A percentile compares a stretch with the other conserved stretches of the same genome.
Evolutionary conservation across 1,284 basidiomycete genomes (phyloP).

Genomic region (Amylostereum areolatum): DNA sequence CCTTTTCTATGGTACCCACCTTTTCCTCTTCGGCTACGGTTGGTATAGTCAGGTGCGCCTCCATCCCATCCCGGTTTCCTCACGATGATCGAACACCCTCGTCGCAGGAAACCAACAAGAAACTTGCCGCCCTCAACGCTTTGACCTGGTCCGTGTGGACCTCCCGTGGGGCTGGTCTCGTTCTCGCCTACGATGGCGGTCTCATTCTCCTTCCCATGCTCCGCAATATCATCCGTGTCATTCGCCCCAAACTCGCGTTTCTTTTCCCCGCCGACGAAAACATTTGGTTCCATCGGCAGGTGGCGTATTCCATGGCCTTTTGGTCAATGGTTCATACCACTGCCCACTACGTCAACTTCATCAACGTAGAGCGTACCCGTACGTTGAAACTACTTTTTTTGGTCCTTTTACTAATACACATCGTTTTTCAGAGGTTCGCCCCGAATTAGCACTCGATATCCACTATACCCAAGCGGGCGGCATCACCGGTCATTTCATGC

Average conservation of each 20-base stretch:
- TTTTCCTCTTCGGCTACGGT: conserved; percentile 69
- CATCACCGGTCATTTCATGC: conserved; percentile 87
- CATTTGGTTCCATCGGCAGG: conserved; percentile 89
- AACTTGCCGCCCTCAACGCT: conserved; percentile 67
- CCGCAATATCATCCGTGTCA: conserved; percentile 74
- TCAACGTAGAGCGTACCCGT: conserved; percentile 80
- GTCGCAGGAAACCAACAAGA: conserved; percentile 51
- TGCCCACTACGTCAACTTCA: conserved; percentile 87
- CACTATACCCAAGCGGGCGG: conserved; percentile 84
- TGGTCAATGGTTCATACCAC: conserved; percentile 85
- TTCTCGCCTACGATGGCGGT: conserved; percentile 77
- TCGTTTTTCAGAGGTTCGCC: conserved; percentile 64
- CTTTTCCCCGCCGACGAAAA: conserved; percentile 86
- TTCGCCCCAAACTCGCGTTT: conserved; percentile 73
- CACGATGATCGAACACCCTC: background rate
- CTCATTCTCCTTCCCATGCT: conserved; percentile 83
- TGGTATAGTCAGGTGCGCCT: conserved; percentile 69
- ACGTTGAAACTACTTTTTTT: conserved; percentile 21
- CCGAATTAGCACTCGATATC: conserved; percentile 68
- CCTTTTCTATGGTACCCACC: conserved; percentile 70
- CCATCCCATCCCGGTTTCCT: background rate
- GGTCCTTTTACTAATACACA: conserved; percentile 7
- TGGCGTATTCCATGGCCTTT: conserved; percentile 86
- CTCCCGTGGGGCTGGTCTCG: conserved; percentile 83
- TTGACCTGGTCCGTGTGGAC: conserved; percentile 80